Conservation (phyloP, 148 eudicot genomes). For the Vaccinium darrowii region DNA sequence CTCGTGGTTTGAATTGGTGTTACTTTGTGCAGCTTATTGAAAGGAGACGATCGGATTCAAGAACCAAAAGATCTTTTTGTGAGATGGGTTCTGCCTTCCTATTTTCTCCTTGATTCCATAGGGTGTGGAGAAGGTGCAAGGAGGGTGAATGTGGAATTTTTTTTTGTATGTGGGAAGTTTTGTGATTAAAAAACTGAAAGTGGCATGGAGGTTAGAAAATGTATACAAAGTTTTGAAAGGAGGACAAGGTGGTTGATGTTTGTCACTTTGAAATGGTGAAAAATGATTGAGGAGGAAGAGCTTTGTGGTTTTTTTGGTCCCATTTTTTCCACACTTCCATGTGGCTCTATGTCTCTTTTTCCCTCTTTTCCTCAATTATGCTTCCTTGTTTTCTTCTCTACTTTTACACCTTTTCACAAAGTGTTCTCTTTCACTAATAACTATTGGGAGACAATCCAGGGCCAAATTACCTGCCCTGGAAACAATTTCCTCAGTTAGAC, state of each 20-base stretch:
- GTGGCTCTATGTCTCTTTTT: conserved; percentile 43
- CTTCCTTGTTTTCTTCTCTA: conserved; percentile 23
- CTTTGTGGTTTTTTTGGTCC: conserved; percentile 12
- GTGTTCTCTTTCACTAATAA: neutral
- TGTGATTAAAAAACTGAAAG: conserved; percentile 14
- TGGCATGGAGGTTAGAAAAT: conserved; percentile 3
- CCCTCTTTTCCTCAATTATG: conserved; percentile 18
- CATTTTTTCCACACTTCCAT: conserved; percentile 36
- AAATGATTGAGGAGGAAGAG: conserved; percentile 7
- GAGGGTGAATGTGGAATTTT: neutral
- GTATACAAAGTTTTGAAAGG: neutral
- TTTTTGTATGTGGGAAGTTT: conserved; percentile 19
- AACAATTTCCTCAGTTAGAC: neutral
- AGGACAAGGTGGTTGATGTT: conserved; percentile 13
- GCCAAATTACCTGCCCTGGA: neutral
- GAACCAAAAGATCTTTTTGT: conserved; percentile 24
- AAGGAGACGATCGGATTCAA: conserved; percentile 29
- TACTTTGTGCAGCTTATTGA: conserved; percentile 67
- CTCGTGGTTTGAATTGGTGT: conserved; percentile 19
- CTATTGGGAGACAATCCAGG: neutral
- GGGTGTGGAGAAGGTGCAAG: conserved; percentile 10
- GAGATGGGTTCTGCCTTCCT: conserved; percentile 36
- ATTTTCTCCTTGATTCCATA: neutral
- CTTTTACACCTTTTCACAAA: conserved; percentile 24
- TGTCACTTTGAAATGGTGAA: conserved; percentile 17